Percentiles rank a stretch among this genome's conserved stretches.
These are phyloP conservation scores for Chlamydomonas applanata DNA, from an alignment of 139 green algal genomes.

Conservation along the genomic window DNA sequence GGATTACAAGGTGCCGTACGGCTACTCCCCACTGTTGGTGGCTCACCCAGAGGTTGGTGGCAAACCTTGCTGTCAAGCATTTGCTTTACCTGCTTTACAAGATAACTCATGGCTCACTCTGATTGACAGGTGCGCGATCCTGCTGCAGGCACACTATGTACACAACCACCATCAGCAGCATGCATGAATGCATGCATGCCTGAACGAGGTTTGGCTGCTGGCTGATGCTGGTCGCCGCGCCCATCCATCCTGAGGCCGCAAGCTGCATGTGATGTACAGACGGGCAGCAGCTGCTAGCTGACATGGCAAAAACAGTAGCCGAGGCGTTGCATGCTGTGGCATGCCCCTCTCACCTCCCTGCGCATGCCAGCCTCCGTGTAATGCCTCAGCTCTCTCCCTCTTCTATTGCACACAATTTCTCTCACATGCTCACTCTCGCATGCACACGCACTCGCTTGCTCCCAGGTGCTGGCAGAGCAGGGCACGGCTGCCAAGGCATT, in stretches of 20 bases:
- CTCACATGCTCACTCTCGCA: background rate
- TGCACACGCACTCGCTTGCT: background rate
- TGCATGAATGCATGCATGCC: no score
- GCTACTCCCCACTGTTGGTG: conserved; percentile 70
- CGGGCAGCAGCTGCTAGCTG: background rate
- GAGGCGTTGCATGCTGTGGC: no score
- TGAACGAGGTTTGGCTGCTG: no score
- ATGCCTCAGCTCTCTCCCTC: background rate
- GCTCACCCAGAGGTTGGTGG: conserved; percentile 47
- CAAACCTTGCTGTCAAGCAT: no score
- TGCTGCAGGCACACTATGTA: no score
- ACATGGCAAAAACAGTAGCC: background rate
- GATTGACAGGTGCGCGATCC: no score
- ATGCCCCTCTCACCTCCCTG: no score
- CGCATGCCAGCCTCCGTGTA: no score
- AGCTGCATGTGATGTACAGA: background rate
- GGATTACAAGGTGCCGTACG: conserved; percentile 71
- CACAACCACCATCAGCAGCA: conserved; percentile 43
- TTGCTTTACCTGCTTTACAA: no score
- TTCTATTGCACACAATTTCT: background rate
- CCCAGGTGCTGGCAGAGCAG: conserved; percentile 22
- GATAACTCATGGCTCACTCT: no score
- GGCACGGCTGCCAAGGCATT: conserved; percentile 43
- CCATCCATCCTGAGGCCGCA: no score
- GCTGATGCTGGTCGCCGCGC: no score